Evolutionary conservation across 2,329 filamentous ascomycete species (phyloP), one percentile per base, ranked within the genome.

Genomic region (Fusarium abutilonis): DNA sequence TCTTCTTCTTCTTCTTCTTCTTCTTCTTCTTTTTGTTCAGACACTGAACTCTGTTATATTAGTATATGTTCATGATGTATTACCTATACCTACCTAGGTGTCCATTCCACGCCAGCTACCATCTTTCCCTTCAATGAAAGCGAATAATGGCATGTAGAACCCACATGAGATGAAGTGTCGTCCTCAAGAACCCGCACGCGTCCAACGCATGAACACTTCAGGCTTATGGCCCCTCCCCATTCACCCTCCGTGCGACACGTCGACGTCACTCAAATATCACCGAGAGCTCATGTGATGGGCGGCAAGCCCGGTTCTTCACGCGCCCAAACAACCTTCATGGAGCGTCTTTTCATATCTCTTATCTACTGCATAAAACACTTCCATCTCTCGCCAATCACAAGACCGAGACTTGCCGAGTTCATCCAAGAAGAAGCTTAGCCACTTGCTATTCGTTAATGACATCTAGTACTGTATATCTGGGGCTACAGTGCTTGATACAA

Each of bases 261-360:
- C 52, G 45, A 63, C 58, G 62, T 65, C 62, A 65, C 62, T 49
- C 57, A 44, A 49, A 46, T 46, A 15, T 42, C 53, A 63, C 58
- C 28, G 14, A 39, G 47, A 31, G 43, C 42, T 29, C 62, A 66
- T 65, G 62, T 65, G 62, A 66, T 65, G 32, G 57, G 58, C 49
- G 62, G 62, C 49, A 66, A 65, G 45, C 62, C 62, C 62, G 62
- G 49, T 60, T 62, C 54, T 42, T 40, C 34, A 49, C 34, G 19
- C 46, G 44, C 36, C 21, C 42, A 51, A 49, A 8, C 45, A 31
- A 42, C 19, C 3, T 19, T 19, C 4, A 19, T 46, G 23, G 17
- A 63, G 58, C 62, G 26, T 59, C 49, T 58, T 19, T 35, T 44
- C 23, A 54, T 23, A 19, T 26, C 17, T 8, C 31, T 34, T 36